Base-by-base conservation (phyloP, 306 rosid genomes). In the Castanea sativa region DNA sequence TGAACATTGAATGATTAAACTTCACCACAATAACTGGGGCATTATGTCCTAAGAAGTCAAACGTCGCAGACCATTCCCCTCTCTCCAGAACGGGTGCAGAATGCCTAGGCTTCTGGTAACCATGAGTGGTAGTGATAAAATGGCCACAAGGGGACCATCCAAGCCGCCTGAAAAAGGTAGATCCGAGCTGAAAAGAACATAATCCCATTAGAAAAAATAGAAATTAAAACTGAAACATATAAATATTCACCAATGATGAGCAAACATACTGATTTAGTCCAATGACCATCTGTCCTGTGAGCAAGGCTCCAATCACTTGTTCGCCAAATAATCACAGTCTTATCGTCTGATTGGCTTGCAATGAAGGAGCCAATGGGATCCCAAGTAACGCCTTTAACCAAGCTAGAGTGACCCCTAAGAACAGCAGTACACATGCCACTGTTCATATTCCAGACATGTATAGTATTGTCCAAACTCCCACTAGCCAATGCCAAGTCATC, bases 81-180 rank as follows among this genome's bases (percentile, higher is more conserved):
- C 99, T 93, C 88, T 95, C 99, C 20, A 95, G 89, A 75, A 95
- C 99, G 35, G 99, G 99, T 15, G 99, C 99, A 71, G 99, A 95
- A 85, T 95, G 99, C 88, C 99, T 93, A 21, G 99, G 99, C 90
- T 95, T 95, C 91, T 95, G 97, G 84, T 93, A 95, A 69, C 99
- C 99, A 76, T 95, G 99, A 55, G 99, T 95, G 43, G 99, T 95
- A 78, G 99, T 95, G 81, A 95, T 92, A 81, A 91, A 95, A 87
- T 93, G 99, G 53, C 99, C 99, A 76, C 99, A 95, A 18, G 99
- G 99, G 70, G 99, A 95, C 99, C 99, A 95, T 23, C 99, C 99
- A 78, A 95, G 92, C 76, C 99, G 91, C 89, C 98, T 90, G 84
- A 95, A 95, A 89, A 95, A 95, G 76, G 99, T 95, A 52, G 98